Conservation (phyloP, 2,329 filamentous ascomycete genomes). For the Elsinoe ampelina region DNA sequence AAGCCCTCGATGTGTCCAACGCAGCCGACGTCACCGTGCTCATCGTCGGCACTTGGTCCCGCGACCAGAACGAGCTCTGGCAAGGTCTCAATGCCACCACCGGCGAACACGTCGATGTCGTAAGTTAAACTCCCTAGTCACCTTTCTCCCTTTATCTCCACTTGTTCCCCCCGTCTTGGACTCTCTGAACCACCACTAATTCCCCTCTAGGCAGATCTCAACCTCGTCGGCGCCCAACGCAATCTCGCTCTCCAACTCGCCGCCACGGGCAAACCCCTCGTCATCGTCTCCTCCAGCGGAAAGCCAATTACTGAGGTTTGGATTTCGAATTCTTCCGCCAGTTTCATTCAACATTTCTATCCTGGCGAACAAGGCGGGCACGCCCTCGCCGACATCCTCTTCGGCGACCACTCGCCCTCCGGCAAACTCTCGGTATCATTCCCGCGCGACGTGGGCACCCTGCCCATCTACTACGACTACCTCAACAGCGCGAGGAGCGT, state of each 20-base stretch:
- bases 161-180: no score
- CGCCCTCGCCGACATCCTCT: conserved; percentile 57
- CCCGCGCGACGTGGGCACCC: conserved; percentile 56
- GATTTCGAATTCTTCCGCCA: conserved; percentile 56
- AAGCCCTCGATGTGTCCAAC: conserved; percentile 56
- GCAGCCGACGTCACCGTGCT: conserved; percentile 63
- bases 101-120: conserved; percentile 61
- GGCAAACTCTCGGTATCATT: conserved; percentile 59
- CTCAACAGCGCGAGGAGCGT: conserved; percentile 54
- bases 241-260: conserved; percentile 58
- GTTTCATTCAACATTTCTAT: conserved; percentile 66
- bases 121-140: background rate
- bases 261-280: conserved; percentile 56
- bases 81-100: conserved; percentile 62
- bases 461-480: conserved; percentile 64
- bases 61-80: conserved; percentile 65
- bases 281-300: conserved; percentile 59
- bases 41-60: conserved; percentile 65
- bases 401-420: conserved; percentile 55
- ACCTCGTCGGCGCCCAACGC: conserved; percentile 61
- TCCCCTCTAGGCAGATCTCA: conserved; percentile 38
- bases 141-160: background rate
- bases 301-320: conserved; percentile 66
- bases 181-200: background rate
- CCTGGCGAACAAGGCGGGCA: conserved; percentile 59